Evolutionary conservation across 2,329 filamentous ascomycete species (phyloP), one percentile per base, ranked within the genome.

Genomic region (Xylaria sp.): DNA sequence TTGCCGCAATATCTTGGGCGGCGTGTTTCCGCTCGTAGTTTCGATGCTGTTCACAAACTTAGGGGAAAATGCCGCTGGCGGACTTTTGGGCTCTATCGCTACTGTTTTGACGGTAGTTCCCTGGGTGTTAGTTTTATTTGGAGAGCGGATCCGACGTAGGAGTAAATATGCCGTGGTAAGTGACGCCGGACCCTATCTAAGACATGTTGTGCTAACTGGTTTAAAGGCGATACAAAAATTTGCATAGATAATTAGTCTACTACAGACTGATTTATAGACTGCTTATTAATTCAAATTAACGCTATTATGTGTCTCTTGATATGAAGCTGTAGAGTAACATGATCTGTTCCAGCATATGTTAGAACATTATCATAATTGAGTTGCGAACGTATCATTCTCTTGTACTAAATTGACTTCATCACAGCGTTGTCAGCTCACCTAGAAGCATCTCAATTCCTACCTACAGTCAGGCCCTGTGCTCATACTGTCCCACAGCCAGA

Each of bases 1-100:
- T 78, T 95, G 93, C 74, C 88, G 94, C 11, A 97, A 97, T 77
- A 83, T 97, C 1, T 82, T 97, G 0, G 93, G 91, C 9, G 94
- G 93, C 1, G 80, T 89, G 0, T 97, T 97, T 71, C 94, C 94
- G 0, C 83, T 97, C 0, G 87, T 97, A 15, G 93, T 93, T 0
- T 83, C 84, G 2, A 83, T 88, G 58, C 87, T 97, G 85, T 97
- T 96, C 76, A 84, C 80, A 1, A 88, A 89, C 7, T 81, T 97
- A 49, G 92, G 92, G 0, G 90, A 91, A 74, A 87, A 87, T 6
- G 88, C 86, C 1, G 93, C 93, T 0, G 92, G 90, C 2, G 92
- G 88, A 69, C 77, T 97, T 54, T 81, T 97, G 6, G 94, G 94
- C 5, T 92, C 89, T 0, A 87, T 97, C 69, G 90, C 88, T 11